phyloP scores from a whole-genome alignment of 1,284 basidiomycete species.

The Rhodotorula mucilaginosa region DNA sequence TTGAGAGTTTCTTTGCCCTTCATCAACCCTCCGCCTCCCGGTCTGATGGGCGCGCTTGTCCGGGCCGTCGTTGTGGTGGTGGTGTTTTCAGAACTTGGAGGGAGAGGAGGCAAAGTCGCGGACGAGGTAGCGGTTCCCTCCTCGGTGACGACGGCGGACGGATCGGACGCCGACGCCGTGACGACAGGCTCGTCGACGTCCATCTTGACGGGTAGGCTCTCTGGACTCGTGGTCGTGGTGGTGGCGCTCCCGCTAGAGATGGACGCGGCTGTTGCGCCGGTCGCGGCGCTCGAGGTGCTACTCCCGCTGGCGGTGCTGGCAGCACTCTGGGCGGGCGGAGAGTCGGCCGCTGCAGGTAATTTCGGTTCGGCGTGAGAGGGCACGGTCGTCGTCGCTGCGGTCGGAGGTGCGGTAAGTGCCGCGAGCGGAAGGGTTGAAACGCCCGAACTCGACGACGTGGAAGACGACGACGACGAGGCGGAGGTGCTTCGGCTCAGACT shows the following conservation, averaged over 20 bases:
- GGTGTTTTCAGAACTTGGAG: no score
- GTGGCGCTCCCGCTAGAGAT: no score
- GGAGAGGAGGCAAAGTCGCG: no score
- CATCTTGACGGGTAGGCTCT: not conserved
- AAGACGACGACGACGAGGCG: constrained; percentile 11
- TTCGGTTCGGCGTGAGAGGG: not conserved
- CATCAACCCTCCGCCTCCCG: constrained; percentile 29
- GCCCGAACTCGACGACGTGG: constrained; percentile 1
- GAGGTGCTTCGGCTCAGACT: constrained; percentile 7
- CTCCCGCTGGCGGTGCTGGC: not conserved
- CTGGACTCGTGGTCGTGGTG: not conserved
- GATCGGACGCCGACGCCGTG: not conserved
- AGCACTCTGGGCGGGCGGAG: not conserved
- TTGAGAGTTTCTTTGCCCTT: constrained; percentile 36
- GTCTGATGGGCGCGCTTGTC: not conserved
- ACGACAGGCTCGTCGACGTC: not conserved
- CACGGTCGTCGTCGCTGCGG: not conserved
- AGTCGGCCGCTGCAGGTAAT: not conserved
- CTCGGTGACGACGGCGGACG: no score
- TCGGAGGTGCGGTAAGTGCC: no score
- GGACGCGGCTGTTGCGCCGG: not conserved
- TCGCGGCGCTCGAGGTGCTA: not conserved
- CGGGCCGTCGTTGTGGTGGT: no score
- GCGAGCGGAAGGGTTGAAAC: not conserved
- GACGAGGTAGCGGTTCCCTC: no score